Percentiles rank a stretch among this genome's conserved stretches.
Conservation (phyloP, 2,329 filamentous ascomycete genomes). For the Cercospora sp. region DNA sequence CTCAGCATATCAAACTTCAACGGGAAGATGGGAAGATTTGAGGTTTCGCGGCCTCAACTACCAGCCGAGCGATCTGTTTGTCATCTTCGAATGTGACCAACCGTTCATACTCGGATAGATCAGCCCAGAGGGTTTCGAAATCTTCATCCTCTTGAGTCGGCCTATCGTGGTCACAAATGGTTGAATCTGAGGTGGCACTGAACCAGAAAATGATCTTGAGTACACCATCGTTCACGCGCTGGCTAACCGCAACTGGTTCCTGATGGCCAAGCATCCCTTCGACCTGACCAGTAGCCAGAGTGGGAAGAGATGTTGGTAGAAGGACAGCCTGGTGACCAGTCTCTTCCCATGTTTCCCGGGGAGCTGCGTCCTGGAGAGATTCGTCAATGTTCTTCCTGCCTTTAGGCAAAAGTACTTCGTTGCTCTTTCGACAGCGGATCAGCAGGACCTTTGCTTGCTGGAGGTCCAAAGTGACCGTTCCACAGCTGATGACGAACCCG, state of each 20-base stretch:
- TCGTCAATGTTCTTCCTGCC: constrained; percentile 22
- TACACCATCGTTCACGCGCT: background rate
- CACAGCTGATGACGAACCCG: background rate
- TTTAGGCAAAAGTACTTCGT: constrained; percentile 21
- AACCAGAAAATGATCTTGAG: constrained; percentile 7
- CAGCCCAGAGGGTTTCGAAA: background rate
- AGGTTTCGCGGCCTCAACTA: background rate
- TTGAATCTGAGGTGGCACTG: background rate
- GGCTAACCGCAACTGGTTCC: background rate
- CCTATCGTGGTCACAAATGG: background rate
- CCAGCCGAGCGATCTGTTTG: background rate
- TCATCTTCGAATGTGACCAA: constrained; percentile 4
- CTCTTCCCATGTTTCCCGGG: constrained; percentile 23
- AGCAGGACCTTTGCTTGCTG: background rate
- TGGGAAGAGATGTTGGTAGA: constrained; percentile 40
- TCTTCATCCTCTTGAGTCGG: background rate
- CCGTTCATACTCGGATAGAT: background rate
- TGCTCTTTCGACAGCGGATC: background rate
- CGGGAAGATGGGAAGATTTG: background rate
- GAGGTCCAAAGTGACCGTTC: constrained; percentile 1
- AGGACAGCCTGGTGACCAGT: constrained; percentile 15
- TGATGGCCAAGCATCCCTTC: background rate
- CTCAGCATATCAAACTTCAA: background rate
- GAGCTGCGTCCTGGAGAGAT: constrained; percentile 17
- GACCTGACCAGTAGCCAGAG: constrained; percentile 34